Conservation (phyloP, 106 monocot species). For the Amphibolis antarctica region DNA sequence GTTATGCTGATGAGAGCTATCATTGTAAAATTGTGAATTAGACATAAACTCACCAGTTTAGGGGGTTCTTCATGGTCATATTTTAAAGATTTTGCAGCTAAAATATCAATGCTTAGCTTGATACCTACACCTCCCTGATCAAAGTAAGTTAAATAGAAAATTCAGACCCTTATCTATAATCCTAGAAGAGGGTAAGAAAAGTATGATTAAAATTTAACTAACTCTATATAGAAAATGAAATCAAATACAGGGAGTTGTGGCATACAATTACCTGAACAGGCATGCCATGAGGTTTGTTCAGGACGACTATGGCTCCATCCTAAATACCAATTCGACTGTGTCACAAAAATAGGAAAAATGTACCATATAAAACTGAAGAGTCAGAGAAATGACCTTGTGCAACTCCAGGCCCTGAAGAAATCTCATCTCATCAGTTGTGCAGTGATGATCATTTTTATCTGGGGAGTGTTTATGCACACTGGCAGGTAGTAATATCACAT, state of each 20-base stretch:
- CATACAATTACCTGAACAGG: conserved; percentile 54
- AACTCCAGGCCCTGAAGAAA: conserved; percentile 60
- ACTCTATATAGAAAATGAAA: not conserved
- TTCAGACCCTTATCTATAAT: not conserved
- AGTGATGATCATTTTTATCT: conserved; percentile 14
- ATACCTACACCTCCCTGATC: conserved; percentile 76
- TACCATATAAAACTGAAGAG: not conserved
- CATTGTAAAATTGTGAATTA: not conserved
- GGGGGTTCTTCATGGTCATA: conserved; percentile 55
- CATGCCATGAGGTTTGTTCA: conserved; percentile 85
- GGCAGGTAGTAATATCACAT: conserved; percentile 58
- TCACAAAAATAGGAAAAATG: conserved; percentile 1
- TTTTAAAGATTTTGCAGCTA: conserved; percentile 53
- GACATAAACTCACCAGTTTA: conserved; percentile 51
- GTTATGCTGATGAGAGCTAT: no score
- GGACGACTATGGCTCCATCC: conserved; percentile 63
- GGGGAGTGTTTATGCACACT: conserved; percentile 22
- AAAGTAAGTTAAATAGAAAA: not conserved
- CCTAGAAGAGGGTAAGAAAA: conserved; percentile 1
- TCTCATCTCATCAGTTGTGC: conserved; percentile 32
- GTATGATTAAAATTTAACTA: not conserved
- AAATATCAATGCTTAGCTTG: conserved; percentile 52
- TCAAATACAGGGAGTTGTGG: not conserved
- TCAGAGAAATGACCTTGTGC: conserved; percentile 42
- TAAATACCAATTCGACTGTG: conserved; percentile 13